phyloP scores from a whole-genome alignment of 495 filamentous ascomycete species.

The Bombardia bombarda region DNA sequence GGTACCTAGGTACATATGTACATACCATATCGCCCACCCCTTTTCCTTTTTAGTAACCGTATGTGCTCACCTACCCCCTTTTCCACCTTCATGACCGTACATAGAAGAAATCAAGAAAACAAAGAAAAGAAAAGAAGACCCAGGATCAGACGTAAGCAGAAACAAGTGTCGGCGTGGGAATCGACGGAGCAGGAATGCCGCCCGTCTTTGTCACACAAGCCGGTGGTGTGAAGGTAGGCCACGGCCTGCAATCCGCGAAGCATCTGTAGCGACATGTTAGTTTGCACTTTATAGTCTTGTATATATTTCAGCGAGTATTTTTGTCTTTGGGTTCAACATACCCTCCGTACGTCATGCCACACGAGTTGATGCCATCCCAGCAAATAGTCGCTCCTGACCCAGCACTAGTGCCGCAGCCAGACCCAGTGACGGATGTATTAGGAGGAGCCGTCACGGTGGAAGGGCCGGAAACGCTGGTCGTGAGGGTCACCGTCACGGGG shows the following conservation, averaged over 20 bases:
- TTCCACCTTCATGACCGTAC: too few species aligned
- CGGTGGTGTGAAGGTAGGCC: slow-evolving; percentile 1
- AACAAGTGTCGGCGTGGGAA: too few species aligned
- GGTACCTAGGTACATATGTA: too few species aligned
- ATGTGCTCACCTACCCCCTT: too few species aligned
- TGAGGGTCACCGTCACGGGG: background rate
- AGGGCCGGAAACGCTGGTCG: background rate
- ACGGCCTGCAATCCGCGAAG: slow-evolving; percentile 3
- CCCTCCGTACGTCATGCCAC: slow-evolving; percentile 6
- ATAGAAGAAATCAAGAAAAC: too few species aligned
- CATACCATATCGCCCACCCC: too few species aligned
- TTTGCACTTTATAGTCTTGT: too few species aligned
- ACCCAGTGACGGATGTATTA: background rate
- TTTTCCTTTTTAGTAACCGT: too few species aligned
- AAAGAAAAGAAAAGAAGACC: too few species aligned
- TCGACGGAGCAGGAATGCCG: too few species aligned
- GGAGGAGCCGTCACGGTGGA: background rate
- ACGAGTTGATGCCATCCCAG: slow-evolving; percentile 2
- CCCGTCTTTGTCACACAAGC: background rate
- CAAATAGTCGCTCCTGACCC: background rate
- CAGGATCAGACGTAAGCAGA: too few species aligned
- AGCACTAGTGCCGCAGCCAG: background rate
- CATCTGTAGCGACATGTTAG: slow-evolving; percentile 1
- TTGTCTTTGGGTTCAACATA: background rate
- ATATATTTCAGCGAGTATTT: background rate